Percentiles rank a stretch among this genome's conserved stretches.
Evolutionary conservation across 345 rosid genomes (phyloP).

Genomic region (Aurinia saxatilis): DNA sequence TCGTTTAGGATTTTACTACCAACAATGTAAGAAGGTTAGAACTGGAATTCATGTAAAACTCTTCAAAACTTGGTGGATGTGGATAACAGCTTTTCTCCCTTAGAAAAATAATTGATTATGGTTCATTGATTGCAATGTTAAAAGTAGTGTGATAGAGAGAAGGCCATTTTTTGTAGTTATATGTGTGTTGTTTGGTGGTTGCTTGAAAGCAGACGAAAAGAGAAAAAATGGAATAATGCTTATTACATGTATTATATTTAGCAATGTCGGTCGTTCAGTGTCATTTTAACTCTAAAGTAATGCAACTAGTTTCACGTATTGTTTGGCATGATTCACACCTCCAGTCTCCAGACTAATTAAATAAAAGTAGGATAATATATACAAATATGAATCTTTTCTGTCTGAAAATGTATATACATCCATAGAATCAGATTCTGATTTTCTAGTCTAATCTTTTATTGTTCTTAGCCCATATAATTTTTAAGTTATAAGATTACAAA

Average conservation of each 20-base stretch:
- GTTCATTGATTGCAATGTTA: background rate
- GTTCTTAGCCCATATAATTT: background rate
- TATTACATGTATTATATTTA: background rate
- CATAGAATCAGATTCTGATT: slow-evolving; percentile 11
- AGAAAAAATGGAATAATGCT: background rate
- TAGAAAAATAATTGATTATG: background rate
- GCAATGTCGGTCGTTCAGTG: background rate
- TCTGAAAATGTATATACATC: slow-evolving; percentile 11
- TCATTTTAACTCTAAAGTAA: background rate
- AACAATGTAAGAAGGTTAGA: slow-evolving; percentile 17
- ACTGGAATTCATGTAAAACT: slow-evolving; percentile 17
- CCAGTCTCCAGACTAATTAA: background rate
- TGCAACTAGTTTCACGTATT: background rate
- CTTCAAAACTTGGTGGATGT: too few relatives aligned
- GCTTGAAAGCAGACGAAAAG: background rate
- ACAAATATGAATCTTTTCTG: background rate
- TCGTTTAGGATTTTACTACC: background rate
- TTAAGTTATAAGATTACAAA: slow-evolving; percentile 3
- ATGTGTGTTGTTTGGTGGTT: background rate
- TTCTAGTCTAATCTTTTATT: slow-evolving; percentile 2
- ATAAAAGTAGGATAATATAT: background rate
- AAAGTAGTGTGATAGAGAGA: background rate
- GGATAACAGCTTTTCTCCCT: background rate
- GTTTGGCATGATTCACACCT: slow-evolving; percentile 15
- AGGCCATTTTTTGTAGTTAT: background rate